Base-by-base conservation (phyloP, 2,329 filamentous ascomycete species). In the Blastomyces gilchristii region DNA sequence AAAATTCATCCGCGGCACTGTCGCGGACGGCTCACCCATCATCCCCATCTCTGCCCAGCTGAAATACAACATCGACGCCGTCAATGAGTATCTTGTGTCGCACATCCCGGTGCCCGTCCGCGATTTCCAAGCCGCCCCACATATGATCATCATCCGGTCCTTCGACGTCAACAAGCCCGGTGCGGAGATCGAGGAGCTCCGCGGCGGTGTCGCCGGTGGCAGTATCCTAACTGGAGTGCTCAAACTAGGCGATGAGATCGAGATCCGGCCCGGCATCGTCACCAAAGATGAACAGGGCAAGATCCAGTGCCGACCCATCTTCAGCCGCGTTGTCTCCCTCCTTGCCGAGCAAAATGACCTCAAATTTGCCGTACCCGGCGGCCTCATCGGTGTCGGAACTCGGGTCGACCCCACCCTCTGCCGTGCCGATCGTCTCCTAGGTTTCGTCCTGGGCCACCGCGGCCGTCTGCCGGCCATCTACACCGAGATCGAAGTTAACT, bases 141-240 rank as follows among this genome's bases (percentile, higher is more conserved):
- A 96, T 80, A 97, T 99, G 91, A 99, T 99, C 73, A 88, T 99
- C 74, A 99, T 99, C 77, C 91, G 94, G 77, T 97, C 93, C 1
- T 99, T 99, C 77, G 94, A 99, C 74, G 95, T 99, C 73, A 99
- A 99, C 86, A 99, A 99, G 85, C 94, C 94, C 52, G 94, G 94
- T 84, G 92, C 94, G 52, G 94, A 97, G 79, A 97, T 99, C 68
- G 93, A 97, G 65, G 94, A 99, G 71, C 83, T 99, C 67, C 97
- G 97, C 85, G 94, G 94, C 74, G 94, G 94, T 85, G 94, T 99
- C 76, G 94, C 94, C 70, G 94, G 94, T 86, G 94, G 94, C 69
- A 91, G 87, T 78, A 97, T 99, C 74, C 81, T 99, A 69, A 96
- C 93, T 74, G 94, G 94, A 83, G 91, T 99, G 63, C 81, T 99